A percentile compares a stretch with the other conserved stretches of the same genome.
These are phyloP conservation scores for Exophiala phaeomuriformis DNA, from an alignment of 2,329 filamentous ascomycete species.

Conservation along the genomic window DNA sequence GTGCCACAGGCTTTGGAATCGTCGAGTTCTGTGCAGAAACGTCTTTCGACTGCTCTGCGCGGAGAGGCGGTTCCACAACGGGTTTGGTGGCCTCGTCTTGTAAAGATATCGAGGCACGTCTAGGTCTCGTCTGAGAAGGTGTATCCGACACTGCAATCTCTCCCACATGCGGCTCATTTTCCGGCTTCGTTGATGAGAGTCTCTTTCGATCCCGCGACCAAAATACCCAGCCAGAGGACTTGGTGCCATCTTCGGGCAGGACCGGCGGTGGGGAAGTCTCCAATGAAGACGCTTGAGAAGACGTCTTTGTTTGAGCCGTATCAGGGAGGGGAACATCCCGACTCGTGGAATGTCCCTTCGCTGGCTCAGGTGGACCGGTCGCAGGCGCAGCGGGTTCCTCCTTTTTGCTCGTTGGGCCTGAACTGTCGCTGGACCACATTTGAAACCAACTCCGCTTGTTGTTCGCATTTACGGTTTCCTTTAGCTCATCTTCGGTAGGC, in stretches of 20 bases:
- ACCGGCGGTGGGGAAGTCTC: conserved; percentile 23
- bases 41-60: conserved; percentile 11
- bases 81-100: conserved; percentile 17
- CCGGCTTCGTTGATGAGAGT: conserved; percentile 7
- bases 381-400: neutral
- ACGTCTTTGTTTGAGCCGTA: conserved; percentile 19
- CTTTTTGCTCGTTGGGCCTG: conserved; percentile 1
- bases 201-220: conserved; percentile 28
- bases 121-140: conserved; percentile 25
- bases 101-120: conserved; percentile 28
- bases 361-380: neutral
- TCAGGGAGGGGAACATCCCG: conserved; percentile 14
- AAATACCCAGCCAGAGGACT: conserved; percentile 27
- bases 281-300: conserved; percentile 21
- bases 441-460: conserved; percentile 41
- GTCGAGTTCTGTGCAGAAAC: conserved; percentile 1
- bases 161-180: conserved; percentile 22
- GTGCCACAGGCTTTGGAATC: neutral
- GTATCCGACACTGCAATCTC: conserved; percentile 27
- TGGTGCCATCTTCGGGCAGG: conserved; percentile 18
- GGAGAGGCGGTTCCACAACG: conserved; percentile 3
- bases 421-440: conserved; percentile 34
- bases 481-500: conserved; percentile 22
- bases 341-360: conserved; percentile 16
- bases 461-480: conserved; percentile 6